These are phyloP conservation scores for Penicillium antarcticum DNA, from an alignment of 495 filamentous ascomycete species.

Conservation along the genomic window DNA sequence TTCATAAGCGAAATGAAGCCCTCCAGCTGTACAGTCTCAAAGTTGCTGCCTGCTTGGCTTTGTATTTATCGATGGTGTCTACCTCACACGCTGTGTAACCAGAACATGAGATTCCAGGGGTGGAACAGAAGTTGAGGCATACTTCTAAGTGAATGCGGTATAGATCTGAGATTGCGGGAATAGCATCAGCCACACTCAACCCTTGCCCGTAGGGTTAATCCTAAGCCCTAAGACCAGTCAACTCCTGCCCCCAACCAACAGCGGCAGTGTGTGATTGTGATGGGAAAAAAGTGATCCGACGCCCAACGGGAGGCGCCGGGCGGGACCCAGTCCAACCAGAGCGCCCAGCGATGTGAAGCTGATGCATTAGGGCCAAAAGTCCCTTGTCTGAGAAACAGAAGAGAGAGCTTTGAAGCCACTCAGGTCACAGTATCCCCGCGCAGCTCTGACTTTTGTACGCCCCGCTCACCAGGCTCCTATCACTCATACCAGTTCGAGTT, in stretches of 20 bases:
- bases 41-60: too few relatives aligned
- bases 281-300: slow-evolving; percentile 17
- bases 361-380: slow-evolving; percentile 23
- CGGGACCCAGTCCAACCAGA: slow-evolving; percentile 25
- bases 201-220: too few relatives aligned
- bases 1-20: too few relatives aligned
- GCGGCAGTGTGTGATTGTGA: slow-evolving; percentile 21
- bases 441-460: slow-evolving; percentile 10
- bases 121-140: too few relatives aligned
- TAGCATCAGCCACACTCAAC: too few relatives aligned
- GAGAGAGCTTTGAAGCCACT: slow-evolving; percentile 15
- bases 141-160: too few relatives aligned
- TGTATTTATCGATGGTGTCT: too few relatives aligned
- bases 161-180: too few relatives aligned
- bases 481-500: not conserved
- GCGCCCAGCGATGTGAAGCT: slow-evolving; percentile 18
- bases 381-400: not conserved
- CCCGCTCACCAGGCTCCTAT: not conserved
- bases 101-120: too few relatives aligned
- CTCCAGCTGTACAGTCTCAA: too few relatives aligned
- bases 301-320: slow-evolving; percentile 24
- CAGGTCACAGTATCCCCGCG: slow-evolving; percentile 11
- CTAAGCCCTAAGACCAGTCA: not conserved
- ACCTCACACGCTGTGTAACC: too few relatives aligned
- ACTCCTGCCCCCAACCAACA: not conserved